Base-by-base conservation (phyloP, 2,329 filamentous ascomycete genomes). In the Xylaria sp. region DNA sequence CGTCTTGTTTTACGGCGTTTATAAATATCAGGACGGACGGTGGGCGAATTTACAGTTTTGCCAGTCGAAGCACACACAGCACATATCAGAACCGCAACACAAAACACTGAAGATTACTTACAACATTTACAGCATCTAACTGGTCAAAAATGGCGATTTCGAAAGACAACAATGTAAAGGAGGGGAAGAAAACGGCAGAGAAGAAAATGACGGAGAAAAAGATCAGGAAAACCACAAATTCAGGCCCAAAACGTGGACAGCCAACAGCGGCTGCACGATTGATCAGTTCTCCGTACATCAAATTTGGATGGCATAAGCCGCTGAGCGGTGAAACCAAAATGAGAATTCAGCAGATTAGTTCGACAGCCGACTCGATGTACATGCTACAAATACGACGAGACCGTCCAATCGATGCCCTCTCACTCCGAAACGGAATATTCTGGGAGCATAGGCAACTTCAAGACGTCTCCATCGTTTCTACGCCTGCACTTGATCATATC, bases 381-480 rank as follows among this genome's bases (percentile, higher is more conserved):
- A 68, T 68, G 57, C 53, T 76, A 10, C 73, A 77, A 36, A 43
- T 72, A 0, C 36, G 63, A 0, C 65, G 71, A n/a, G 57, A 70
- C 1, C 63, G 67, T 1, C 63, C 71, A 3, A 64, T 77, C 1
- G 67, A 70, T 1, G 6, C 60, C 0, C 57, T 61, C 9, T 70
- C 69, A 5, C 52, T 77, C 0, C 65, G 72, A 2, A 67, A 74
- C 4, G 74, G 69, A 3, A 12, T 77, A 6, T 75, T 76, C 59
- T 76, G 74, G 74, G 75, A 76, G 58, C 74, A 72, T 30, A 65
- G 72, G 15, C 70, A 73, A 25, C 58, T 75, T 2, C 3, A 4
- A 2, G 34, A 72, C 5, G 65, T 43, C 9, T 2, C 2, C 0
- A 60, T 73, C 5, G 50, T 77, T 28, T 75, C 72, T 0, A 76